Evolutionary conservation across 2,329 filamentous ascomycete genomes (phyloP).

Genomic region (Cladophialophora carrionii): DNA sequence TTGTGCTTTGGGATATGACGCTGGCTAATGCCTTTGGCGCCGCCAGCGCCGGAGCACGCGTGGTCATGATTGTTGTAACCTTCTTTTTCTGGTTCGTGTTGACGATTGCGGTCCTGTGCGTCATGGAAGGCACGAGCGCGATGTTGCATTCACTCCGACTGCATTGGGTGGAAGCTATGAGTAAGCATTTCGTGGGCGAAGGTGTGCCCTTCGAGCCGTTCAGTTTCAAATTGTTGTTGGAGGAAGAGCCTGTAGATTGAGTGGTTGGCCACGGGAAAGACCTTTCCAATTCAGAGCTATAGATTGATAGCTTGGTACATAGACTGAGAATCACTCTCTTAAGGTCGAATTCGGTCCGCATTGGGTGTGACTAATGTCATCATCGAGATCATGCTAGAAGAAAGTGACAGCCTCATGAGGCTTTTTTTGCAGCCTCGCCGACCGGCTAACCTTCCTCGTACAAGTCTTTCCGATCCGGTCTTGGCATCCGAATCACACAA

Average conservation of each 20-base stretch:
- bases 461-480: slow-evolving; percentile 2
- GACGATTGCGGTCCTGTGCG: slow-evolving; percentile 76
- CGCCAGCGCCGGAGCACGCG: slow-evolving; percentile 65
- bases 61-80: slow-evolving; percentile 77
- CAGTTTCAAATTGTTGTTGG: slow-evolving; percentile 79
- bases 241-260: slow-evolving; percentile 69
- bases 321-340: not conserved
- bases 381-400: too few relatives aligned
- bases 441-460: not conserved
- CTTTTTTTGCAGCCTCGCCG: not conserved
- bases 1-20: slow-evolving; percentile 97
- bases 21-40: slow-evolving; percentile 72
- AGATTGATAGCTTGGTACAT: slow-evolving; percentile 2
- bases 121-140: slow-evolving; percentile 95
- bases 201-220: slow-evolving; percentile 87
- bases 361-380: not conserved
- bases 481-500: slow-evolving; percentile 18
- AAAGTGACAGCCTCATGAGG: not conserved
- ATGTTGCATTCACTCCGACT: slow-evolving; percentile 92
- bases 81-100: slow-evolving; percentile 92
- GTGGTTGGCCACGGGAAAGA: not conserved
- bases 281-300: not conserved
- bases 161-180: slow-evolving; percentile 97
- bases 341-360: not conserved
- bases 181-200: slow-evolving; percentile 92